These are phyloP conservation scores for Odonthalia washingtoniensis DNA, from an alignment of 31 red algal genomes.

Conservation along the genomic window DNA sequence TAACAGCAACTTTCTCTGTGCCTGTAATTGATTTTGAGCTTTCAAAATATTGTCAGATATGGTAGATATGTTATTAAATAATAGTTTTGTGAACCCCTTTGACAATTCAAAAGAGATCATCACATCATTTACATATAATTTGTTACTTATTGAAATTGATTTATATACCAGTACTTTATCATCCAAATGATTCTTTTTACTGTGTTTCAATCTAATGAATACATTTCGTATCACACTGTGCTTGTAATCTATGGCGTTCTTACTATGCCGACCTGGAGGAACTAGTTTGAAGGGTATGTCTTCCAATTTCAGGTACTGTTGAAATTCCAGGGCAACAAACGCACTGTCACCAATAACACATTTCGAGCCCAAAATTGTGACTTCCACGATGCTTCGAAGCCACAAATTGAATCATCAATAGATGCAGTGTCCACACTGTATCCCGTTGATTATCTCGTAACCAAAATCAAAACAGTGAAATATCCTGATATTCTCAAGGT, in stretches of 20 bases:
- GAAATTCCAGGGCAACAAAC: neutral
- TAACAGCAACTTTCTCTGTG: neutral
- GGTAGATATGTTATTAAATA: neutral
- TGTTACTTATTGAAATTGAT: neutral
- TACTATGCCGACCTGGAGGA: neutral
- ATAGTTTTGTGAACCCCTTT: neutral
- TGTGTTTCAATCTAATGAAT: neutral
- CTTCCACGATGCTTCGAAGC: too few relatives aligned
- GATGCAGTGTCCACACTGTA: neutral
- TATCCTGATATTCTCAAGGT: too few relatives aligned
- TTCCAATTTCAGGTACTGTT: too few relatives aligned
- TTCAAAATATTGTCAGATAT: neutral
- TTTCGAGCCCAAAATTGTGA: neutral
- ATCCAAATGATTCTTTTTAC: neutral
- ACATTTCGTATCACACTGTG: neutral
- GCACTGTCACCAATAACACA: neutral
- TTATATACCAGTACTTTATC: neutral
- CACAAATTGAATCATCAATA: neutral
- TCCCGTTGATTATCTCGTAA: constrained; percentile 9
- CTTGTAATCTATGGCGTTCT: constrained; percentile 18
- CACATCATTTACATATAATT: neutral
- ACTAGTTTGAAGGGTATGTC: neutral
- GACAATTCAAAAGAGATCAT: neutral
- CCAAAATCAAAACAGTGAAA: too few relatives aligned
- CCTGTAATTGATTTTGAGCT: neutral